Conservation (phyloP, 768 basidiomycete genomes). For the Imleria badia region DNA sequence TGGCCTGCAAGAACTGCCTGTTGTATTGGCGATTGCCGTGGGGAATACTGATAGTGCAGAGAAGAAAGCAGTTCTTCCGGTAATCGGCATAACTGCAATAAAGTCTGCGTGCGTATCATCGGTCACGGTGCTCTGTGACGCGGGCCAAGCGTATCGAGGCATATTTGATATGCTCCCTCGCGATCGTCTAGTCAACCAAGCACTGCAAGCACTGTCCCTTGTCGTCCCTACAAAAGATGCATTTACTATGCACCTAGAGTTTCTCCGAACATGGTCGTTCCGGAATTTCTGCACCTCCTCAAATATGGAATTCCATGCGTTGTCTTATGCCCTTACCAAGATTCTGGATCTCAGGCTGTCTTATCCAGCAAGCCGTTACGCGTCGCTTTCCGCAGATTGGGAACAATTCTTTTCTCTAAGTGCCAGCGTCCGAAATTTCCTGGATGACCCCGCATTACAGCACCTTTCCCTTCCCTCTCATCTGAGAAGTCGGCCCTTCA, state of each 20-base stretch:
- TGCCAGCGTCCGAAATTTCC: constrained; percentile 46
- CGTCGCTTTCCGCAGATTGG: constrained; percentile 42
- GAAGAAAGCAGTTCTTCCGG: constrained; percentile 4
- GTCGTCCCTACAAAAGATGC: constrained; percentile 55
- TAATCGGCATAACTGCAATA: constrained; percentile 42
- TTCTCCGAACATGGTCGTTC: constrained; percentile 58
- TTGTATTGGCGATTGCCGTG: constrained; percentile 29
- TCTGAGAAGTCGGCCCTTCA: constrained; percentile 28
- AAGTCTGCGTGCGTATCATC: constrained; percentile 51
- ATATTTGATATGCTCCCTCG: constrained; percentile 56
- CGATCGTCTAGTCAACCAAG: constrained; percentile 55
- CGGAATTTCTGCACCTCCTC: constrained; percentile 42
- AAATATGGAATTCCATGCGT: constrained; percentile 56
- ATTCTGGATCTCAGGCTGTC: constrained; percentile 43
- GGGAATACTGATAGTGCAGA: background rate
- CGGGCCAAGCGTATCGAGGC: constrained; percentile 46
- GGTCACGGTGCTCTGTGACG: constrained; percentile 52
- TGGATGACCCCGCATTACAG: constrained; percentile 59
- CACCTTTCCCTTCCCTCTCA: constrained; percentile 39
- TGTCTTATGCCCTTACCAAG: constrained; percentile 50
- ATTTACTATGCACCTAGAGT: constrained; percentile 54
- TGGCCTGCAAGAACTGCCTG: constrained; percentile 46
- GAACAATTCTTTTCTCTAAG: constrained; percentile 42
- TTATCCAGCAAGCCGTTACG: constrained; percentile 14
- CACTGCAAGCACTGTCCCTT: constrained; percentile 62